A percentile compares a stretch with the other conserved stretches of the same genome.
Conservation (phyloP, 129 eudicot genomes). For the Centrapalus pauciflorus region DNA sequence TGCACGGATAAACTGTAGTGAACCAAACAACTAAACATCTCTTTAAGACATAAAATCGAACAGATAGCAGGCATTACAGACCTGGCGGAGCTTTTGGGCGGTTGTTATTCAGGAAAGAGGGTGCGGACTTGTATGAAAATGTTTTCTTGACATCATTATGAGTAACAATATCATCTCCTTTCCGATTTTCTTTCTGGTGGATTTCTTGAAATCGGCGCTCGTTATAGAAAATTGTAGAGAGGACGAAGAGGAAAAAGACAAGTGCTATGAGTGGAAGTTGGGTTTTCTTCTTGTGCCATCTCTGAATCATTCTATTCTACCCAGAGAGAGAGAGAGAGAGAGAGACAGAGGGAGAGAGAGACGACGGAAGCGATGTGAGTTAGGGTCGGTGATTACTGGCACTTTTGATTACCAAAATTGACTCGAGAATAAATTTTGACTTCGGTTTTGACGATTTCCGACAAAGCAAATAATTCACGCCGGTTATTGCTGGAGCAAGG, state of each 20-base stretch:
- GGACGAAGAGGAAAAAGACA: slow-evolving; percentile 47
- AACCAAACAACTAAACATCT: background rate
- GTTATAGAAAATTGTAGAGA: slow-evolving; percentile 42
- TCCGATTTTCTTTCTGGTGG: slow-evolving; percentile 29
- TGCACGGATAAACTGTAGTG: background rate
- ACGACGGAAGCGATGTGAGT: background rate
- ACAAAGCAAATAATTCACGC: background rate
- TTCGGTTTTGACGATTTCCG: background rate
- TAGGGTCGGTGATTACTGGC: background rate
- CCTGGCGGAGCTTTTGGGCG: slow-evolving; percentile 41
- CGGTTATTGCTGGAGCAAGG: no score
- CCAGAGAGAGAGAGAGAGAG: background rate
- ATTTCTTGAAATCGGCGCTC: slow-evolving; percentile 52
- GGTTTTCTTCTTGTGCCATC: slow-evolving; percentile 61
- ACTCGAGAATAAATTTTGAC: background rate
- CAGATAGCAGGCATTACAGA: slow-evolving; percentile 12
- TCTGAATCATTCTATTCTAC: slow-evolving; percentile 56
- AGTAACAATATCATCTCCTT: slow-evolving; percentile 5
- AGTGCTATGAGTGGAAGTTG: slow-evolving; percentile 59
- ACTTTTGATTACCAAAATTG: background rate
- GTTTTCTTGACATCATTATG: slow-evolving; percentile 9
- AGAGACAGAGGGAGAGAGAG: background rate
- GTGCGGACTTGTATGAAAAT: slow-evolving; percentile 16
- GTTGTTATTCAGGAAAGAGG: slow-evolving; percentile 27
- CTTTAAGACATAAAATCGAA: background rate